Conservation (phyloP, 2,329 filamentous ascomycete species). For the Mycosphaerella sp. region DNA sequence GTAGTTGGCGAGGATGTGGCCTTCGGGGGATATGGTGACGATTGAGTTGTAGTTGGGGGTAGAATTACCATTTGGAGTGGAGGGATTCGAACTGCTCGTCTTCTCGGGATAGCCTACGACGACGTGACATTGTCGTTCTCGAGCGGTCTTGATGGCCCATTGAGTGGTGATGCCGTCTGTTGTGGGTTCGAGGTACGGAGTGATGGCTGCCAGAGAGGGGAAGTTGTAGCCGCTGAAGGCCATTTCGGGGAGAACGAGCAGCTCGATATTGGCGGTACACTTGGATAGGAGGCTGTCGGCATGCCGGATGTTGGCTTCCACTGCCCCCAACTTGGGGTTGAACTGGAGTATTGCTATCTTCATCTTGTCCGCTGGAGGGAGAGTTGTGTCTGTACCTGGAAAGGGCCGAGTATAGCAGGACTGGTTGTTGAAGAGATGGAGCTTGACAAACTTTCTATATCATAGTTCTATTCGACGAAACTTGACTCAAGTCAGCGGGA, state of each 20-base stretch:
- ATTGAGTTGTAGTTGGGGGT: slow-evolving; percentile 25
- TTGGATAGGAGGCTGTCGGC: slow-evolving; percentile 58
- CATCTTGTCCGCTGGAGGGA: slow-evolving; percentile 39
- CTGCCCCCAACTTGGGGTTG: slow-evolving; percentile 60
- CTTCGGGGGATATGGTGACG: slow-evolving; percentile 51
- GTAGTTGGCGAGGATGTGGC: slow-evolving; percentile 53
- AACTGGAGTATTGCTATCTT: slow-evolving; percentile 67
- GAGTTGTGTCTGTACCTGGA: too few relatives aligned
- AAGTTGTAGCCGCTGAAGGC: slow-evolving; percentile 79
- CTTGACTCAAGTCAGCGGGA: too few relatives aligned
- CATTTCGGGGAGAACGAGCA: slow-evolving; percentile 69
- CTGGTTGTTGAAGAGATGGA: too few relatives aligned
- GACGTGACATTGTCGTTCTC: slow-evolving; percentile 61
- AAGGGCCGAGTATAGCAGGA: too few relatives aligned
- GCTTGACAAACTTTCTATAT: too few relatives aligned
- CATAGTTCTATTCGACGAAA: too few relatives aligned
- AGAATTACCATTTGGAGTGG: slow-evolving; percentile 48
- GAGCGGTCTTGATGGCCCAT: slow-evolving; percentile 63
- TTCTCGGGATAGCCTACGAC: slow-evolving; percentile 67
- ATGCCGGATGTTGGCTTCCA: slow-evolving; percentile 62
- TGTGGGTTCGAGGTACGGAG: slow-evolving; percentile 60
- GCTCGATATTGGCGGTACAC: slow-evolving; percentile 49
- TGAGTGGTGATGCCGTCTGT: slow-evolving; percentile 60
- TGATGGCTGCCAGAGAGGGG: slow-evolving; percentile 59
- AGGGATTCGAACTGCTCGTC: slow-evolving; percentile 1